These are phyloP conservation scores for Microascus cirrosus DNA, from an alignment of 2,329 filamentous ascomycete species.

Conservation along the genomic window DNA sequence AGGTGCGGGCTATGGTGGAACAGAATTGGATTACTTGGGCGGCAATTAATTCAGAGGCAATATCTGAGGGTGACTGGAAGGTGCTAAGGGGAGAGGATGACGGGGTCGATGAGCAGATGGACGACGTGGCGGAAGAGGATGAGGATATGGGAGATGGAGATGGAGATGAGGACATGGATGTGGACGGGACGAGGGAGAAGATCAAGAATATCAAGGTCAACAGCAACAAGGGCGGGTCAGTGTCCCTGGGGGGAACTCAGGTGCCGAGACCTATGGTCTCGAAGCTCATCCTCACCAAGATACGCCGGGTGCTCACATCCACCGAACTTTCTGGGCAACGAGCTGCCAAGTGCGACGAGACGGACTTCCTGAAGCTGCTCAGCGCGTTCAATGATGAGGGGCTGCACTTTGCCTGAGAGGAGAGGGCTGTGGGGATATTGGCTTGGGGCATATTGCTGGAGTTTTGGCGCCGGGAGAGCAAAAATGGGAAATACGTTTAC, in stretches of 20 bases:
- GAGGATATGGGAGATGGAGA: conserved; percentile 24
- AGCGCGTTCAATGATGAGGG: conserved; percentile 81
- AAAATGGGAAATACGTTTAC: background rate
- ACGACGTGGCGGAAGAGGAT: conserved; percentile 27
- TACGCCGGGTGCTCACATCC: conserved; percentile 72
- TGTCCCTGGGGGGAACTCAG: background rate
- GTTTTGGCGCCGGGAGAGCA: background rate
- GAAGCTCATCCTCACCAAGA: conserved; percentile 75
- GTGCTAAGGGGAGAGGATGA: conserved; percentile 23
- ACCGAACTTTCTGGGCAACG: conserved; percentile 74
- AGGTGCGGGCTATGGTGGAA: conserved; percentile 72
- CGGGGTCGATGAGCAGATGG: conserved; percentile 28
- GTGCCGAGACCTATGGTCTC: conserved; percentile 65
- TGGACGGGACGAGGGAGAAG: conserved; percentile 70
- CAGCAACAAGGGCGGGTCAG: conserved; percentile 1
- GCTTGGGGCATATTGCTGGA: background rate
- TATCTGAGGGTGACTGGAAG: conserved; percentile 47
- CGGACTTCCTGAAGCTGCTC: conserved; percentile 75
- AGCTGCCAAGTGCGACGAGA: conserved; percentile 80
- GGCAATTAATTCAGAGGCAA: conserved; percentile 67
- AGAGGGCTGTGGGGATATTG: background rate
- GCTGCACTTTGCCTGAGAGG: conserved; percentile 61
- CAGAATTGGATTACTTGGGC: conserved; percentile 85
- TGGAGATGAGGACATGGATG: conserved; percentile 34
- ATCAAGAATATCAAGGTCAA: conserved; percentile 54